phyloP scores from a whole-genome alignment of 2,329 filamentous ascomycete genomes.

The Trichophyton benhamiae region DNA sequence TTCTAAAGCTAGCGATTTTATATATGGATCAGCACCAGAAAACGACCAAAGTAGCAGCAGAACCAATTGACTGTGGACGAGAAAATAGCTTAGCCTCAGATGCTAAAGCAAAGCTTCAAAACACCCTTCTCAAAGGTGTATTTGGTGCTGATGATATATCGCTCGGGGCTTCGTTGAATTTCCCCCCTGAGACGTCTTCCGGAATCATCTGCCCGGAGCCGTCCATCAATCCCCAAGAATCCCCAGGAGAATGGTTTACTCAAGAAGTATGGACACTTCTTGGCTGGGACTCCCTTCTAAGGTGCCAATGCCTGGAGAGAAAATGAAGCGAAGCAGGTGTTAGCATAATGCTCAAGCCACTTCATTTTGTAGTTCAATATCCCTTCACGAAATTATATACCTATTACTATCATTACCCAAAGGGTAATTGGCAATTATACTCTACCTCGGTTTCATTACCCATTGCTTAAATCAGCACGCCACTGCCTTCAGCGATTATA shows the following conservation, averaged over 20 bases:
- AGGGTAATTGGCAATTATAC: too few species aligned
- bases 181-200: slow-evolving; percentile 7
- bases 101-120: slow-evolving; percentile 26
- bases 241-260: slow-evolving; percentile 41
- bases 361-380: background rate
- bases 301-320: background rate
- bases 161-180: slow-evolving; percentile 21
- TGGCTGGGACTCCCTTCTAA: slow-evolving; percentile 41
- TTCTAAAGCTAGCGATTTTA: slow-evolving; percentile 23
- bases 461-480: too few species aligned
- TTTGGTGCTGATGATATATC: slow-evolving; percentile 26
- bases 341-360: background rate
- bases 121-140: slow-evolving; percentile 30
- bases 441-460: too few species aligned
- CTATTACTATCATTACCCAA: background rate
- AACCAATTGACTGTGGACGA: background rate
- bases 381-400: background rate
- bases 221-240: background rate
- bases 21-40: slow-evolving; percentile 15
- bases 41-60: background rate
- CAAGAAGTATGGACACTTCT: slow-evolving; percentile 45
- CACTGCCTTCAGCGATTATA: too few species aligned
- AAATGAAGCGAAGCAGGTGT: background rate
- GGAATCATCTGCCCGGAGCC: background rate
- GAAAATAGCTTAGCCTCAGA: slow-evolving; percentile 4